Percentiles rank a stretch among this genome's conserved stretches.
These are phyloP conservation scores for Botryobasidium botryosum DNA, from an alignment of 768 basidiomycete species.

Conservation along the genomic window DNA sequence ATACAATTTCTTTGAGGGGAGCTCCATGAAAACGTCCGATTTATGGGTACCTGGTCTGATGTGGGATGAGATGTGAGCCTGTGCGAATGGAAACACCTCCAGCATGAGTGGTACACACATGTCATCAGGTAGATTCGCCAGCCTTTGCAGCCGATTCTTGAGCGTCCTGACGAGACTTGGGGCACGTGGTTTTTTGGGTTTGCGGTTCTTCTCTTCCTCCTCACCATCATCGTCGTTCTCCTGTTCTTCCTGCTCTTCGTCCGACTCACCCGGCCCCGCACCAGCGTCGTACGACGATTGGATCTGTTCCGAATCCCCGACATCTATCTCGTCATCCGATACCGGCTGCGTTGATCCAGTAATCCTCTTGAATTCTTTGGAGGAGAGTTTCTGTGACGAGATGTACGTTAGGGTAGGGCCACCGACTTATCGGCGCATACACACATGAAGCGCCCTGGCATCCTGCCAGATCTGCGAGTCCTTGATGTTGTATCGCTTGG, in stretches of 20 bases:
- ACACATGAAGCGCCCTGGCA: constrained; percentile 65
- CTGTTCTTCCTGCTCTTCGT: constrained; percentile 4
- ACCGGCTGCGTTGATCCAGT: constrained; percentile 28
- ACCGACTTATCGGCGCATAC: constrained; percentile 15
- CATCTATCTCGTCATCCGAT: constrained; percentile 15
- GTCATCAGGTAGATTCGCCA: constrained; percentile 55
- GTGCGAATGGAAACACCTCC: too few relatives aligned
- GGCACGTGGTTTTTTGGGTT: constrained; percentile 7
- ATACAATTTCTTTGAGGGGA: constrained; percentile 67
- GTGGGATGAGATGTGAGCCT: background rate
- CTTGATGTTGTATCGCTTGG: constrained; percentile 65
- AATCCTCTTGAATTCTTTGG: constrained; percentile 30
- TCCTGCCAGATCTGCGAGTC: constrained; percentile 66
- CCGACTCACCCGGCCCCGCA: background rate
- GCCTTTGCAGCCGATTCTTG: constrained; percentile 51
- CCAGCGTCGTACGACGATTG: background rate
- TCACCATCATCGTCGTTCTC: constrained; percentile 26
- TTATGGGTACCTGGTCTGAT: constrained; percentile 42
- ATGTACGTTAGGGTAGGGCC: background rate
- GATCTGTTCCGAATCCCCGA: background rate
- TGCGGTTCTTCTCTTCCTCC: constrained; percentile 34
- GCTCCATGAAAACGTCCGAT: constrained; percentile 64
- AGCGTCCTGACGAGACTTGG: constrained; percentile 17
- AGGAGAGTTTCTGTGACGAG: constrained; percentile 28
- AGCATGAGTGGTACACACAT: too few relatives aligned